Percentiles rank a stretch among this genome's conserved stretches.
Evolutionary conservation across 1,284 basidiomycete species (phyloP).

Genomic region (Malassezia restricta): DNA sequence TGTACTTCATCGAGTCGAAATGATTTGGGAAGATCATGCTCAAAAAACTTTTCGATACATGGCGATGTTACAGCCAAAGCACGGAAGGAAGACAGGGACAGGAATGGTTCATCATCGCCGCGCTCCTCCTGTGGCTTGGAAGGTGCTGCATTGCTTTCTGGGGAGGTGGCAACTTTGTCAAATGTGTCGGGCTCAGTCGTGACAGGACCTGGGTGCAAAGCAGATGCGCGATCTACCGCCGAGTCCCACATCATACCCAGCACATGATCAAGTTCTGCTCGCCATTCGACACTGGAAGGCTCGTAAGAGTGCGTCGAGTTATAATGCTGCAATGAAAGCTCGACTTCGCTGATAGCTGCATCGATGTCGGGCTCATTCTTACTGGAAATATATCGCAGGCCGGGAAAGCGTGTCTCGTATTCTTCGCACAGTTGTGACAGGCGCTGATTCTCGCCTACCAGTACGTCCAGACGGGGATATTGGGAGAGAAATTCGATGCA

Average conservation of each 20-base stretch:
- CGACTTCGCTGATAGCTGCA: conserved; percentile 26
- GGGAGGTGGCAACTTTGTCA: not conserved
- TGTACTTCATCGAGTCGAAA: conserved; percentile 35
- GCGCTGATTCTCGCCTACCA: not conserved
- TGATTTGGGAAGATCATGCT: conserved; percentile 35
- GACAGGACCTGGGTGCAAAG: conserved; percentile 14
- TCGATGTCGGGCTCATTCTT: conserved; percentile 51
- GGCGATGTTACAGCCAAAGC: conserved; percentile 40
- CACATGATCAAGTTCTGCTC: conserved; percentile 29
- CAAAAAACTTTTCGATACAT: conserved; percentile 39
- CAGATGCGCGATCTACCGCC: conserved; percentile 32
- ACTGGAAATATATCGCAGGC: conserved; percentile 39
- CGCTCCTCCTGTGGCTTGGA: not conserved
- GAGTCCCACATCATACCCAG: conserved; percentile 40
- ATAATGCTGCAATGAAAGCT: conserved; percentile 12
- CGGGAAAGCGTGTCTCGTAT: conserved; percentile 37
- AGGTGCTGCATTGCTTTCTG: not conserved
- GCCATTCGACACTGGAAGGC: conserved; percentile 22
- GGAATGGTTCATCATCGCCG: conserved; percentile 27
- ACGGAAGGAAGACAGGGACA: conserved; percentile 36
- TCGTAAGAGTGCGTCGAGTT: conserved; percentile 10
- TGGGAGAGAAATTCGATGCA: not conserved
- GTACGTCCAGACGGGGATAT: not conserved
- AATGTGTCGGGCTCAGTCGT: not conserved
- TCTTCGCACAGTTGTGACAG: conserved; percentile 22